Base-by-base conservation (phyloP, 108 stramenopile species). In the Pseudonitzschia multistriata region DNA sequence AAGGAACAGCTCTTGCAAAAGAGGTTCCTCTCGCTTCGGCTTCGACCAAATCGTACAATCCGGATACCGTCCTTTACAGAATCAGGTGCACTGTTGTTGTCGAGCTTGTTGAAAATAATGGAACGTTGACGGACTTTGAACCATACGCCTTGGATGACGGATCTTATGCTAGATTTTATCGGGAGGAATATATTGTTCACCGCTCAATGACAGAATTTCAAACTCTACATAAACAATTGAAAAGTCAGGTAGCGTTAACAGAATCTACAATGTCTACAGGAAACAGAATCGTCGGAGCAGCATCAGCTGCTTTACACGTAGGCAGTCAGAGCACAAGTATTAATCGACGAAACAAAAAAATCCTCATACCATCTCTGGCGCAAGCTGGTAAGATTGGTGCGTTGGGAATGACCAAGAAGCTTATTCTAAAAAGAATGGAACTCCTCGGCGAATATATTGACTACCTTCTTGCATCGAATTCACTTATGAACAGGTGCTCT, bases 161-260 rank as follows among this genome's bases (percentile, higher is more conserved):
- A 13, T 36, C 67, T 10, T 37, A 72, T 28, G 50, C 68, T 11
- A 52, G 45, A 27, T 52, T 49, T 29, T 76, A 63, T 30, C 34
- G 65, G 35, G 94, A 95, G 68, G 90, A 91, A 62, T 95, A 90
- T 88, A 80, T 88, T 14, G 83, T 95, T 3, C 71, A 87, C 21
- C 78, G 94, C 0, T 81, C 90, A 22, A 84, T 90, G 60, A 85
- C 82, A 67, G 94, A 93, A 60, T 93, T 95, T 70, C 80, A 89
- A 24, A 65, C 74, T 14, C 76, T 95, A 49, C 94, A 95, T 73
- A 95, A 90, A 69, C 84, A 90, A 37, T 67, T 95, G 39, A 95
- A 95, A 63, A 66, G 66, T 36, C 85, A 90, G 74, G 86, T 93
- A 10, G 68, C 85, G 5, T 54, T 76, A 24, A 61, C 74, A 11